Conservation (phyloP, 805 yeast species). For the Yamadazyma takamatsuzukensis region DNA sequence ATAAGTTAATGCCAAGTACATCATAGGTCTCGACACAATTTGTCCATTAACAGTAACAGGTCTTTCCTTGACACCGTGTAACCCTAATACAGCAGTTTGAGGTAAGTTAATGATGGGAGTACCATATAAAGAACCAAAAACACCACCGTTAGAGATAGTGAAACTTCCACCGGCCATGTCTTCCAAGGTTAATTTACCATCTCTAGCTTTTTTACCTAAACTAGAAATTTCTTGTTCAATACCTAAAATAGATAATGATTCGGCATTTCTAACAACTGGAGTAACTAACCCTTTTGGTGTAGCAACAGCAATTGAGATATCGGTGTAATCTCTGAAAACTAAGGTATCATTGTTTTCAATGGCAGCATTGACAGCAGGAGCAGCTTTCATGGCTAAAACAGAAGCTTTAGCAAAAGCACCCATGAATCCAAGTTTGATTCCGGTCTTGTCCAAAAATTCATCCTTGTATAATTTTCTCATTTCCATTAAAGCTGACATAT, state of each 20-base stretch:
- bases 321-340: constrained; percentile 94
- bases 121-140: constrained; percentile 95
- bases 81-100: constrained; percentile 95
- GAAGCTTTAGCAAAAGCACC: constrained; percentile 96
- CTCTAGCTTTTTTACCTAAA: constrained; percentile 92
- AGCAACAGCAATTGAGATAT: constrained; percentile 94
- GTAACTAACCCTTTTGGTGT: constrained; percentile 99
- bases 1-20: constrained; percentile 97
- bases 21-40: constrained; percentile 97
- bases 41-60: constrained; percentile 96
- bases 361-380: constrained; percentile 93
- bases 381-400: constrained; percentile 87
- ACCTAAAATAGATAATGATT: constrained; percentile 80
- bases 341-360: constrained; percentile 90
- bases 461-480: constrained; percentile 97
- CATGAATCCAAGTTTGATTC: constrained; percentile 97
- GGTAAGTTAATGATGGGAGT: constrained; percentile 98
- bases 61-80: constrained; percentile 97
- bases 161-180: constrained; percentile 99
- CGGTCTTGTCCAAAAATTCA: constrained; percentile 89
- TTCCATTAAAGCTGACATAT: constrained; percentile 87
- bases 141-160: constrained; percentile 99
- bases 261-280: constrained; percentile 96
- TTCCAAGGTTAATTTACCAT: constrained; percentile 91
- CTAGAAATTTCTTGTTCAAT: constrained; percentile 81